Base-by-base conservation (phyloP, 2,329 filamentous ascomycete genomes). In the Venturia pyrina region DNA sequence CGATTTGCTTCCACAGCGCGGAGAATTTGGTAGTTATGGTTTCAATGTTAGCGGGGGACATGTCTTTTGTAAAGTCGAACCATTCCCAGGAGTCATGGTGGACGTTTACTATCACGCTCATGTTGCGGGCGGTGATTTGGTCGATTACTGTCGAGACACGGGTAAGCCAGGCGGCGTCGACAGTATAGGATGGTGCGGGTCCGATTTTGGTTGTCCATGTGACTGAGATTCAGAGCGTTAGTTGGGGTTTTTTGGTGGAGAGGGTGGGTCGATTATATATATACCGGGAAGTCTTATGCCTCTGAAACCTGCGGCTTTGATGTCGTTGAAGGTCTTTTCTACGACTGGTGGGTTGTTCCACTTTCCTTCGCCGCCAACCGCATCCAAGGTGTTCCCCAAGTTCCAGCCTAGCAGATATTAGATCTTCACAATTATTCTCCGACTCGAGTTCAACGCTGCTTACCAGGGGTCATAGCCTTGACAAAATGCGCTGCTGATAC, bases 61-160 rank as follows among this genome's bases (percentile, higher is more conserved):
- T 37, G 0, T 75, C 46, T 0, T 74, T 71, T 1, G 80, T 80
- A 5, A 84, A 74, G 70, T 86, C 83, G 5, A 81, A 82, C 84
- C 84, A 87, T 32, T 78, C 75, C 82, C 80, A 85, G 11, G 80
- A 82, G 69, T 87, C 84, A 66, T 87, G 84, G 68, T 87, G 85
- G 7, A 84, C 81, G 67, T 87, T 85, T 15, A 85, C 79, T 34
- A 87, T 76, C 0, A 80, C 80, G 66, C 81, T 83, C 4, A 87
- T 72, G 1, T 77, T 82, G 0, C 79, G 76, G 2, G 77, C 73
- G 0, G 82, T 78, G 7, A 83, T 79, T 79, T 82, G 80, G 68
- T 86, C 83, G 11, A 87, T 75, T 1, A 87, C 84, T 41, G 83
- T 80, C 1, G 80, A 81, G 1, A 87, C 84, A 13, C 85, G 78